A percentile compares a stretch with the other conserved stretches of the same genome.
Conservation (phyloP, 257 asterid species). For the Solanum pimpinellifolium region DNA sequence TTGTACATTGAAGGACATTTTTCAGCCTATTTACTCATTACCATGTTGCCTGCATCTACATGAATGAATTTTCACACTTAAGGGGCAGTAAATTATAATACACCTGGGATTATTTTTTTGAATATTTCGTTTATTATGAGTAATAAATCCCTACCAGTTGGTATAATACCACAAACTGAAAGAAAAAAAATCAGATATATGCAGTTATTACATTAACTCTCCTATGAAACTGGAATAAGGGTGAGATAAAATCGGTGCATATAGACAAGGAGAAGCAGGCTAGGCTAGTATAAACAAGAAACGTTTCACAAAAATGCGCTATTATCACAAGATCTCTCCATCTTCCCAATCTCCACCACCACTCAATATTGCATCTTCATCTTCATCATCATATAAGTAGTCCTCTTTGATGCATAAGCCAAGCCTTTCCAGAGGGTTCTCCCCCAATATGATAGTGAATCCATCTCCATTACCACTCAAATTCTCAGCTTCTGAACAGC, state of each 20-base stretch:
- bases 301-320: neutral
- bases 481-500: slow-evolving; percentile 8
- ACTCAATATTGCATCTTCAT: slow-evolving; percentile 10
- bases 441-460: neutral
- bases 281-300: neutral
- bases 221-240: neutral
- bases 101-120: neutral
- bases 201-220: neutral
- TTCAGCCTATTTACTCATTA: neutral
- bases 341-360: slow-evolving; percentile 31
- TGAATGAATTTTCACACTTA: neutral
- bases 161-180: neutral
- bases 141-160: neutral
- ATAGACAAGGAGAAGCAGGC: neutral
- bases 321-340: slow-evolving; percentile 40
- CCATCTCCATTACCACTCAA: slow-evolving; percentile 1
- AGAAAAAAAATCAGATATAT: neutral
- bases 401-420: slow-evolving; percentile 48
- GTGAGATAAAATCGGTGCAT: neutral
- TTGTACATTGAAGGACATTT: neutral
- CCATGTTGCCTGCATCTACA: neutral
- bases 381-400: slow-evolving; percentile 15
- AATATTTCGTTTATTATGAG: neutral
- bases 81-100: neutral
- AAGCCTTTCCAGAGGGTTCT: slow-evolving; percentile 28